A percentile compares a stretch with the other conserved stretches of the same genome.
Evolutionary conservation across 495 filamentous ascomycete genomes (phyloP).

Genomic region (Neurospora pannonica): DNA sequence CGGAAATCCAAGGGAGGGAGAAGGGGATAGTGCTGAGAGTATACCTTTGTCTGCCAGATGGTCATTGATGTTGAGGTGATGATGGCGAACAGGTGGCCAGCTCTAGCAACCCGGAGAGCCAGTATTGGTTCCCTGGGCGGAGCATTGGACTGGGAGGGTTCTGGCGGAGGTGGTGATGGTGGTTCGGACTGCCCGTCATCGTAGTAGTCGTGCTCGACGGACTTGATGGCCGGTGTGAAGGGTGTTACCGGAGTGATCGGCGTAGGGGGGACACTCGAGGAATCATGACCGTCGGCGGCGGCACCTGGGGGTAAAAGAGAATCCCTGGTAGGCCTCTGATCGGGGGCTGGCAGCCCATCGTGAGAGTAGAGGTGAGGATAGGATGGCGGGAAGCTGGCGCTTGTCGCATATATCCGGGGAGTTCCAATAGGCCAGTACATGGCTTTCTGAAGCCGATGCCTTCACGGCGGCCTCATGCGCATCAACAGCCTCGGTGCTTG

Average conservation of each 20-base stretch:
- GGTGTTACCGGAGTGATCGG: constrained; percentile 38
- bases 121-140: constrained; percentile 51
- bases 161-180: background rate
- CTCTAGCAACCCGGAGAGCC: constrained; percentile 68
- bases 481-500: constrained; percentile 9
- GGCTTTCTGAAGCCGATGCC: constrained; percentile 25
- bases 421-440: constrained; percentile 98
- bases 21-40: background rate
- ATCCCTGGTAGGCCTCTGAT: constrained; percentile 16
- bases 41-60: constrained; percentile 92
- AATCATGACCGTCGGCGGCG: constrained; percentile 14
- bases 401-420: constrained; percentile 75
- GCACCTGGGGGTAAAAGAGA: constrained; percentile 18
- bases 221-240: constrained; percentile 41
- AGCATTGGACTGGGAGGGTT: constrained; percentile 2
- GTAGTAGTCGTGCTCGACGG: constrained; percentile 40
- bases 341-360: constrained; percentile 28
- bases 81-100: constrained; percentile 79
- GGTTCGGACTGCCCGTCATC: constrained; percentile 16
- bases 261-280: constrained; percentile 21
- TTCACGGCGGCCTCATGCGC: constrained; percentile 22
- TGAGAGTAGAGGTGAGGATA: constrained; percentile 27
- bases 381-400: constrained; percentile 44
- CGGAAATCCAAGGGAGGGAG: background rate
- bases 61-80: constrained; percentile 75